Evolutionary conservation across 129 eudicot genomes (phyloP), one percentile per base, ranked within the genome.

Genomic region (Arctium lappa): DNA sequence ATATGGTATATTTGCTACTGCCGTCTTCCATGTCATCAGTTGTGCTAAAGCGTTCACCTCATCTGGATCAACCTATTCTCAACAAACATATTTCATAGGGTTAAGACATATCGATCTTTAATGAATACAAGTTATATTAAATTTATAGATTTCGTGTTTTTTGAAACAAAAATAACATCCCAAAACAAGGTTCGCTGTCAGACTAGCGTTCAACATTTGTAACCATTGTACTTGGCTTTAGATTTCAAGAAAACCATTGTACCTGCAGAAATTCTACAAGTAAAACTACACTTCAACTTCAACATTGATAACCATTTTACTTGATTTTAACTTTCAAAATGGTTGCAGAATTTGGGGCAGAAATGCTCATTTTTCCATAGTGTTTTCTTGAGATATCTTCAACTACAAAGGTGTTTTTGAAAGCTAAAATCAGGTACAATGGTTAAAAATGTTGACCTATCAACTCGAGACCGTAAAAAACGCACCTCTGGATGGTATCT

Each of bases 1-100:
- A 76, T 95, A 95, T 3, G 99, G 99, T 69, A 95, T 91, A 74
- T 95, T 93, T 0, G 99, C 98, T 48, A 95, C 98, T 36, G 98
- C 98, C 12, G 99, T 93, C 80, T 95, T 95, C 99, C 99, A 95
- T n/a, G 99, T 93, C 99, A 95, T 95, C 40, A 95, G 72, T 76
- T 95, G 99, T 33, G 98, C 99, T 72, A 95, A 86, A 42, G 99
- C 99, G 72, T 95, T 95, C 81, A 95, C 99, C 90, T 95, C 99
- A 89, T 96, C 99, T 0, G 99, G 99, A 71, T 96, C 99, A 85
- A 96, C 99, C 98, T 92, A 76, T 74, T 83, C 27, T 9, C 53
- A 31, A n/a, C 75, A 27, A 62, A 79, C 60, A 71, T 69, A 31
- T 71, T 31, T 80, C 73, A 76, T n/a, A 68, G 30, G 16, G 5